These are phyloP conservation scores for Phytophthora multivora DNA, from an alignment of 352 stramenopile species.

Conservation along the genomic window DNA sequence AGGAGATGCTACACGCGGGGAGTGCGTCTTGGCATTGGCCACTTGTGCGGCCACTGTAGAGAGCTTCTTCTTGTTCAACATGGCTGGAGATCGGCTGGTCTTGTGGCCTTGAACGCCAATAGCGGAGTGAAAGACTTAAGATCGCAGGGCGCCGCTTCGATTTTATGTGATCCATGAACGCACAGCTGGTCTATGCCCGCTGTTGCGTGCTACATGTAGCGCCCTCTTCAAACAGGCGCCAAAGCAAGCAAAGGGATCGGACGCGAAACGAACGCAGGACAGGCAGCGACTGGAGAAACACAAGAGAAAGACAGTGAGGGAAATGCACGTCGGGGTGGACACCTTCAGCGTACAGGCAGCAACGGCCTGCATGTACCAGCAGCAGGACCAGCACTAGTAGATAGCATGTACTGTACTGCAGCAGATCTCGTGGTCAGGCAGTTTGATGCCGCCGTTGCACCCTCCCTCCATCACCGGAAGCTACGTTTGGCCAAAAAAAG, in stretches of 20 bases:
- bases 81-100: not conserved
- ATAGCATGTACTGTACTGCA: no score
- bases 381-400: no score
- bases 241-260: not conserved
- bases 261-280: not conserved
- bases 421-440: no score
- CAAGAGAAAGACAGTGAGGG: no score
- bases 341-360: no score
- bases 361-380: no score
- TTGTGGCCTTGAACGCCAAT: conserved; percentile 11
- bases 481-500: conserved; percentile 4
- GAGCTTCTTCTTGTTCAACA: conserved; percentile 37
- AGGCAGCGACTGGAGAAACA: no score
- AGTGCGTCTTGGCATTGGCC: conserved; percentile 35
- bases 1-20: conserved; percentile 30
- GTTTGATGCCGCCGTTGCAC: conserved; percentile 18
- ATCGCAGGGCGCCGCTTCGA: conserved; percentile 19
- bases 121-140: conserved; percentile 9
- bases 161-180: conserved; percentile 5
- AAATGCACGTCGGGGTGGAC: no score
- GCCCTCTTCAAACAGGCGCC: conserved; percentile 3
- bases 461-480: conserved; percentile 1
- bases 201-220: conserved; percentile 7
- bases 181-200: not conserved
- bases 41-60: conserved; percentile 31